Percentiles rank a stretch among this genome's conserved stretches.
Evolutionary conservation across 139 green algal species (phyloP).

Genomic region (Zygnema circumcarinatum): DNA sequence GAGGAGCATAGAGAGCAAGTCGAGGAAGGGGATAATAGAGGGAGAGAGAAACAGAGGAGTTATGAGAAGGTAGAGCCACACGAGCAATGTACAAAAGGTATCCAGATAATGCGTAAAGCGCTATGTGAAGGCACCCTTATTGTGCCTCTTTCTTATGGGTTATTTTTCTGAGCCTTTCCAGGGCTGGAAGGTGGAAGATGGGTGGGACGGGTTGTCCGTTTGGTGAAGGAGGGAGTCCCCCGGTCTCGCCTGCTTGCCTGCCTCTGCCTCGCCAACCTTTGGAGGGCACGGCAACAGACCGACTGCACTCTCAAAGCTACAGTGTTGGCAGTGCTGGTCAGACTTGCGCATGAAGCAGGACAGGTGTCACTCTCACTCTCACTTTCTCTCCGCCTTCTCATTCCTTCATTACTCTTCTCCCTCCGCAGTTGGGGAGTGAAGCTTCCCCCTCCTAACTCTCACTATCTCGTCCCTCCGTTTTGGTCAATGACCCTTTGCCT

Average conservation of each 20-base stretch:
- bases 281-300: background rate
- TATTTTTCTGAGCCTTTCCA: too few species aligned
- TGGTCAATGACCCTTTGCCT: background rate
- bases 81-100: too few species aligned
- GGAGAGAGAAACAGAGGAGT: too few species aligned
- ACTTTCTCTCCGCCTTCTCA: background rate
- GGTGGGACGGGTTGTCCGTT: constrained; percentile 1
- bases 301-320: background rate
- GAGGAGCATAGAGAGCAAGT: background rate
- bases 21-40: background rate
- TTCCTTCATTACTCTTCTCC: too few species aligned
- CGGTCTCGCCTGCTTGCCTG: constrained; percentile 65
- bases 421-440: too few species aligned
- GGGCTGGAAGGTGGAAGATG: background rate
- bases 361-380: constrained; percentile 12
- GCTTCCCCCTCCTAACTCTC: background rate
- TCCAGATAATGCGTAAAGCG: too few species aligned
- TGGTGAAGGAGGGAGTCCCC: constrained; percentile 58
- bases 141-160: too few species aligned
- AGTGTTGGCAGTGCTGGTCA: constrained; percentile 63
- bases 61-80: too few species aligned
- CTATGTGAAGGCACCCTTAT: too few species aligned
- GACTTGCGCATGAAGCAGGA: constrained; percentile 67
- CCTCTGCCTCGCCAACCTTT: constrained; percentile 67
- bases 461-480: background rate